Conservation (phyloP, 169 alveolate species). For the Cystoisospora suis region DNA sequence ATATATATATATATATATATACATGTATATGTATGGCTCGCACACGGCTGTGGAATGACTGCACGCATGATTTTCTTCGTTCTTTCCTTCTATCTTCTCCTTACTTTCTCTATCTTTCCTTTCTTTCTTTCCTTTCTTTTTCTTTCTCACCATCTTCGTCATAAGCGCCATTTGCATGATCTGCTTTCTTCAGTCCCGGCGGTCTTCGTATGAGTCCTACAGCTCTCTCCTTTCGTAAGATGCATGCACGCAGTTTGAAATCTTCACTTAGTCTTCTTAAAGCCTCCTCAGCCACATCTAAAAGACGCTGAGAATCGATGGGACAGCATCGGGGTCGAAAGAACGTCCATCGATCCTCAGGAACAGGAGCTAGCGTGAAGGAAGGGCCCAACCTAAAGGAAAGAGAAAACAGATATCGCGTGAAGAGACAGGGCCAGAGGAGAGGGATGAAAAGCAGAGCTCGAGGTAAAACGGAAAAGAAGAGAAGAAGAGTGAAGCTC, state of each 20-base stretch:
- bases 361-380: constrained; percentile 32
- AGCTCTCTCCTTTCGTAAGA: constrained; percentile 31
- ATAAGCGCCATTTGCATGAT: too few relatives aligned
- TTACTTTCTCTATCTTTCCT: neutral
- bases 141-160: neutral
- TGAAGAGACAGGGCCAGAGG: too few relatives aligned
- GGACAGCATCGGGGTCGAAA: constrained; percentile 12
- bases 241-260: neutral
- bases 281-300: constrained; percentile 32
- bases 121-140: neutral
- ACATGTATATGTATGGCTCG: neutral
- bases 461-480: too few relatives aligned
- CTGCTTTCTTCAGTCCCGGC: neutral
- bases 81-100: neutral
- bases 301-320: neutral
- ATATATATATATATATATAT: neutral
- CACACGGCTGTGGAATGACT: neutral
- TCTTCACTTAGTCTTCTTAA: neutral
- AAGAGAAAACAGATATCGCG: too few relatives aligned
- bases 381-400: too few relatives aligned
- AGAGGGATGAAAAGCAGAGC: too few relatives aligned
- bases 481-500: too few relatives aligned
- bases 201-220: constrained; percentile 31
- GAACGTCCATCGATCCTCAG: constrained; percentile 16
- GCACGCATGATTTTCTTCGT: neutral